Percentiles rank a stretch among this genome's conserved stretches.
Conservation (phyloP, 148 eudicot species). For the Vaccinium macrocarpon region DNA sequence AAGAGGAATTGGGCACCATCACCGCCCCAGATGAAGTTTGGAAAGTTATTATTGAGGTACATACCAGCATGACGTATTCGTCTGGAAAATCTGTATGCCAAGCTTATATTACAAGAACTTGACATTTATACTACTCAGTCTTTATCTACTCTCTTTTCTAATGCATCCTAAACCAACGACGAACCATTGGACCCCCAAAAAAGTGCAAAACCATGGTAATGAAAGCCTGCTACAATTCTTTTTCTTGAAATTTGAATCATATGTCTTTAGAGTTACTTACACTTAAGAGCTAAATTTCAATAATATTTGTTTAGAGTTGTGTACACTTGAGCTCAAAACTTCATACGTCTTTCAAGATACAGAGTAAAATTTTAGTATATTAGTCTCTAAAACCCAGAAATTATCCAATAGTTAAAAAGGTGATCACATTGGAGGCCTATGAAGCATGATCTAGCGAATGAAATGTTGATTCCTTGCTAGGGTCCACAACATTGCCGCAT, state of each 20-base stretch:
- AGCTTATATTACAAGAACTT: slow-evolving; percentile 16
- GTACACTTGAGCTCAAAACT: background rate
- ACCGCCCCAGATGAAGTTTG: too few relatives aligned
- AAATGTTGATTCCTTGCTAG: background rate
- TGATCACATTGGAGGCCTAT: background rate
- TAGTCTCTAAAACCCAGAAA: background rate
- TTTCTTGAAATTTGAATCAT: background rate
- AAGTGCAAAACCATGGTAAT: background rate
- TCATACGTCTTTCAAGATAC: background rate
- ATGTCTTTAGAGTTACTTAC: background rate
- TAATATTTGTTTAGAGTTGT: too few relatives aligned
- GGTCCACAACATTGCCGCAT: background rate
- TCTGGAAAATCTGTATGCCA: slow-evolving; percentile 54
- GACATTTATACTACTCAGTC: background rate
- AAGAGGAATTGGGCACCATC: too few relatives aligned
- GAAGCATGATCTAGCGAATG: background rate
- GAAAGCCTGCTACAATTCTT: background rate
- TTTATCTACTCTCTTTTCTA: background rate
- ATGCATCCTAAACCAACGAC: background rate
- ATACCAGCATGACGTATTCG: slow-evolving; percentile 1
- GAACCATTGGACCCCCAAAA: background rate
- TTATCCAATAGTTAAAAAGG: background rate
- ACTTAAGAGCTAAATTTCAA: background rate
- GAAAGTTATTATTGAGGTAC: too few relatives aligned
- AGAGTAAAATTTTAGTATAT: background rate